Conservation (phyloP, 1,139 yeast genomes). For the Suhomyces bribrorum region DNA sequence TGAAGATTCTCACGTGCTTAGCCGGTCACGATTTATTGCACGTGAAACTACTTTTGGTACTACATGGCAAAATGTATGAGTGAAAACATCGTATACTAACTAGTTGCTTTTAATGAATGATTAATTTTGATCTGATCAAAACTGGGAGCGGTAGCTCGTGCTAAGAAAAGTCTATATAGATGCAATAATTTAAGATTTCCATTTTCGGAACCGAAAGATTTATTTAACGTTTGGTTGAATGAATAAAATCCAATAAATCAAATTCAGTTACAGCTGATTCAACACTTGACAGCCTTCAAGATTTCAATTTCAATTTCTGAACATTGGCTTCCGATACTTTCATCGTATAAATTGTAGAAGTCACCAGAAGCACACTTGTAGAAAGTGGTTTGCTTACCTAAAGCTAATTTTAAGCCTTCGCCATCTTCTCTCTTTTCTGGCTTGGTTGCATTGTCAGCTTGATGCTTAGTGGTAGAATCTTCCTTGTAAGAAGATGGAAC, state of each 20-base stretch:
- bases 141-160: not conserved
- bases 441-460: slow-evolving; percentile 15
- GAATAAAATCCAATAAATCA: not conserved
- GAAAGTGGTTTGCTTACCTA: slow-evolving; percentile 41
- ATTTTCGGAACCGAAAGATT: slow-evolving; percentile 3
- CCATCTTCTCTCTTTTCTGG: slow-evolving; percentile 21
- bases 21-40: too few species aligned
- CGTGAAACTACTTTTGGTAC: too few species aligned
- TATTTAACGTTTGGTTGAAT: not conserved
- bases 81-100: slow-evolving; percentile 6
- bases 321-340: slow-evolving; percentile 42
- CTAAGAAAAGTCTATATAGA: slow-evolving; percentile 4
- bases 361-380: slow-evolving; percentile 46
- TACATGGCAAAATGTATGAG: too few species aligned
- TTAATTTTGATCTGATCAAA: slow-evolving; percentile 3
- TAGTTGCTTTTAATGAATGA: slow-evolving; percentile 9
- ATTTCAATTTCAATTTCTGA: slow-evolving; percentile 36
- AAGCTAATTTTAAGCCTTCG: slow-evolving; percentile 34
- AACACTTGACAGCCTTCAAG: slow-evolving; percentile 36
- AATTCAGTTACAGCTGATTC: slow-evolving; percentile 8
- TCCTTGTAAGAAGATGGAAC: slow-evolving; percentile 25
- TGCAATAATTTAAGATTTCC: slow-evolving; percentile 1
- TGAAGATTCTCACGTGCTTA: not conserved
- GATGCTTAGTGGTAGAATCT: slow-evolving; percentile 13
- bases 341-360: slow-evolving; percentile 47